Evolutionary conservation across 371 early-diverging fungal genomes (phyloP), one percentile per base, ranked within the genome.

Genomic region (Lichtheimia ornata): DNA sequence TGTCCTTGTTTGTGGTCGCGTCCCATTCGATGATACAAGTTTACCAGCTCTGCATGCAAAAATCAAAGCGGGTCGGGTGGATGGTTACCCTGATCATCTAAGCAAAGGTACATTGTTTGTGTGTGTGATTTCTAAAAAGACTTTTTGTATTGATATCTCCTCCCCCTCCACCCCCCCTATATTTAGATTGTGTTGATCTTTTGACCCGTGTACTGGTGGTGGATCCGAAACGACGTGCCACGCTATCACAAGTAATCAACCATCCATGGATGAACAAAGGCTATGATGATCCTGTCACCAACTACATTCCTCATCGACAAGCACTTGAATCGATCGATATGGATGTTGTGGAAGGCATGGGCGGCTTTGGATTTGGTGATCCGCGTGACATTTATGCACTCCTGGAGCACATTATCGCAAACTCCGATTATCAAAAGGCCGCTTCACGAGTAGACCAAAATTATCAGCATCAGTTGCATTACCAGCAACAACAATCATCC

Each of bases 21-120:
- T 95, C 14, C 97, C 97, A 4, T 97, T 95, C 73, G 94, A 91
- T 71, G 90, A 91, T 62, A 79, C 84, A 42, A 82, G 81, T 65
- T 65, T 91, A 42, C 79, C 76, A 13, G 75, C 70, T 2, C 76
- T 92, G 15, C 88, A 91, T 62, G 71, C 79, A 17, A 87, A 87
- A 63, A 91, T 93, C 53, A 85, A 85, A 63, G 55, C 67, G 1
- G 87, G 83, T 17, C 59, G 77, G 20, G 69, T 74, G 18, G 71
- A 79, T 44, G 69, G 72, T 35, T 80, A 72, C 53, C 80, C 80
- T 25, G 77, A 76, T 51, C 73, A 74, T 62, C 58, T 76, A 12
- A 67, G 73, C 22, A 76, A 73, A 73, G 79, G 78, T 73, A 76
- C 13, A 22, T 47, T 13, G 50, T 20, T 12, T 50, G 0, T 14